A percentile compares a stretch with the other conserved stretches of the same genome.
These are phyloP conservation scores for Pascua sp. DNA, from an alignment of 1,284 basidiomycete species.

Conservation along the genomic window DNA sequence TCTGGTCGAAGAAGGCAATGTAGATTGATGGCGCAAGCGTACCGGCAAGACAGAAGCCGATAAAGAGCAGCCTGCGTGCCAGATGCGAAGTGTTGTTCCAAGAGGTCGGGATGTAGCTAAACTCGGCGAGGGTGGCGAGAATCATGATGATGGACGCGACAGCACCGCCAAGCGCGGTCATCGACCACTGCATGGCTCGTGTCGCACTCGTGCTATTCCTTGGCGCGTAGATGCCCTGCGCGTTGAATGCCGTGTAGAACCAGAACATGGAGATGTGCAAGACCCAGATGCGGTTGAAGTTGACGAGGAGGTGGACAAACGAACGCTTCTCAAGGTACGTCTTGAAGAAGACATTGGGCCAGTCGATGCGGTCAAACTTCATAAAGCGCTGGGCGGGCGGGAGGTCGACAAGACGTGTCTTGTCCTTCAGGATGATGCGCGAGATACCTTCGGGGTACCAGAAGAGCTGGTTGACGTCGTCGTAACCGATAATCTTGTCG, in stretches of 20 bases:
- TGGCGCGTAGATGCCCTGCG: slow-evolving; percentile 74
- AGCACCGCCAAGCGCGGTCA: slow-evolving; percentile 81
- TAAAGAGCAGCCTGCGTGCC: slow-evolving; percentile 76
- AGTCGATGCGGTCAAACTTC: slow-evolving; percentile 91
- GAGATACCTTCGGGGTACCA: slow-evolving; percentile 99
- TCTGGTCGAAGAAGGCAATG: slow-evolving; percentile 72
- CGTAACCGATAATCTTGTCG: slow-evolving; percentile 93
- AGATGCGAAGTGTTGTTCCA: slow-evolving; percentile 97
- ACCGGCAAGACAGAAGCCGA: slow-evolving; percentile 74
- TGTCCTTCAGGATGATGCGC: slow-evolving; percentile 81
- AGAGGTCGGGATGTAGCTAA: slow-evolving; percentile 90
- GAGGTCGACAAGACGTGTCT: slow-evolving; percentile 85
- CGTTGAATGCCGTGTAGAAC: slow-evolving; percentile 93
- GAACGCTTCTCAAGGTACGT: slow-evolving; percentile 95
- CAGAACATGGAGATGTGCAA: slow-evolving; percentile 87
- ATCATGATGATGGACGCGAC: slow-evolving; percentile 92
- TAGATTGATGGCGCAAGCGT: slow-evolving; percentile 89
- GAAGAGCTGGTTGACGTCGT: slow-evolving; percentile 98
- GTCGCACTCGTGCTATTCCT: slow-evolving; percentile 37
- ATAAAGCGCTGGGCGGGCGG: slow-evolving; percentile 86
- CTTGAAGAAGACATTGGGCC: slow-evolving; percentile 93
- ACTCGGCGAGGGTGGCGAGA: slow-evolving; percentile 82
- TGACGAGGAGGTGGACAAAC: slow-evolving; percentile 88
- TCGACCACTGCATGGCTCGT: slow-evolving; percentile 69
- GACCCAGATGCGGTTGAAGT: slow-evolving; percentile 98